Conservation (phyloP, 2,329 filamentous ascomycete genomes). For the Aureobasidium sp. region DNA sequence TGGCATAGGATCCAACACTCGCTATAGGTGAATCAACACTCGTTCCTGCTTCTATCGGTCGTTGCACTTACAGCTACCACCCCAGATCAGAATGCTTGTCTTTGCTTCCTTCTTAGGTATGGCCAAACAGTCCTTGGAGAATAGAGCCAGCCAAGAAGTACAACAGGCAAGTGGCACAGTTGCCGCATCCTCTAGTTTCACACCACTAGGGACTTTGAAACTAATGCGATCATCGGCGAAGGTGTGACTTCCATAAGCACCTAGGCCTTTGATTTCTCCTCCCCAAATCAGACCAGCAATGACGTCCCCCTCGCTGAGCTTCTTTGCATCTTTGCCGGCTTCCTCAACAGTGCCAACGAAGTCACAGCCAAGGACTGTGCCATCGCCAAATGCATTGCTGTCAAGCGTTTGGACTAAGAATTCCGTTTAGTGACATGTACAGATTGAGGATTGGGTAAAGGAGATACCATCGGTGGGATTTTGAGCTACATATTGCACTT, state of each 20-base stretch:
- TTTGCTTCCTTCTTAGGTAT: not conserved
- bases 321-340: conserved; percentile 45
- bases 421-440: not conserved
- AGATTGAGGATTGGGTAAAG: not conserved
- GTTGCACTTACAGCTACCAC: not conserved
- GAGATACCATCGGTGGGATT: conserved; percentile 48
- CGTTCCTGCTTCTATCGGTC: too few relatives aligned
- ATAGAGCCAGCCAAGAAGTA: conserved; percentile 8
- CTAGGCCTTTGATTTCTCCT: conserved; percentile 10
- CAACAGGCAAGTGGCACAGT: not conserved
- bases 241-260: not conserved
- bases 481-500: conserved; percentile 45
- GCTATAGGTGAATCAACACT: not conserved
- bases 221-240: conserved; percentile 6
- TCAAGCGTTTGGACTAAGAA: conserved; percentile 5
- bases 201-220: not conserved
- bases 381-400: conserved; percentile 1
- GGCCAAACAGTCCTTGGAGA: not conserved
- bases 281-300: conserved; percentile 39
- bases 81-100: not conserved
- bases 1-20: conserved; percentile 2
- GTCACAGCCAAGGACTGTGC: conserved; percentile 40
- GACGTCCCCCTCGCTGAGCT: conserved; percentile 45
- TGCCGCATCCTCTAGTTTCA: not conserved
- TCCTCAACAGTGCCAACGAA: conserved; percentile 47